Evolutionary conservation across 345 rosid genomes (phyloP).

Genomic region (Odontarrhena argentea): DNA sequence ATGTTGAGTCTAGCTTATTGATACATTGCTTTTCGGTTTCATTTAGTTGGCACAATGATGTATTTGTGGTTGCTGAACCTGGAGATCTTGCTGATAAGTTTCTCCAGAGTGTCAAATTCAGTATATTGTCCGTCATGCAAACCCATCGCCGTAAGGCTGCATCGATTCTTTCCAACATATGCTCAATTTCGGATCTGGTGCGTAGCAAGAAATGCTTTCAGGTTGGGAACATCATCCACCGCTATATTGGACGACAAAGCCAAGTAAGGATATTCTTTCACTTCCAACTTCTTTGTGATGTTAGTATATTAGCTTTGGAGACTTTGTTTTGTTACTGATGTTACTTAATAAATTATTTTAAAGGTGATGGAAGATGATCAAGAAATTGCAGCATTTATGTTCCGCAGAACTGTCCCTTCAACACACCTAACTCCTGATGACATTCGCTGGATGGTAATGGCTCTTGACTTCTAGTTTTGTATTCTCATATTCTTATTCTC

Average conservation of each 20-base stretch:
- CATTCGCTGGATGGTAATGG: constrained; percentile 92
- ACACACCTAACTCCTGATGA: constrained; percentile 86
- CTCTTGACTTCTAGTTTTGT: constrained; percentile 24
- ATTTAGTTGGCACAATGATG: constrained; percentile 86
- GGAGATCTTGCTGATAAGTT: constrained; percentile 92
- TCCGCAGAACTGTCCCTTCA: constrained; percentile 91
- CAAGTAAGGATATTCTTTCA: constrained; percentile 53
- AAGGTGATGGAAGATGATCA: constrained; percentile 97
- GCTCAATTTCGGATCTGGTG: constrained; percentile 74
- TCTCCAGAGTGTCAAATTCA: constrained; percentile 77
- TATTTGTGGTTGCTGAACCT: constrained; percentile 97
- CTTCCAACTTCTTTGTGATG: constrained; percentile 52
- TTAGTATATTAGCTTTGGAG: constrained; percentile 10
- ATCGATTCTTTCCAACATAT: constrained; percentile 62
- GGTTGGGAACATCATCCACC: constrained; percentile 84
- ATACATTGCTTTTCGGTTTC: constrained; percentile 15
- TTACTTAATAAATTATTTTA: constrained; percentile 9
- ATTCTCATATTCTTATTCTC: constrained; percentile 53
- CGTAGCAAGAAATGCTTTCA: constrained; percentile 72
- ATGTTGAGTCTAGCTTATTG: constrained; percentile 10
- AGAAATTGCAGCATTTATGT: constrained; percentile 93
- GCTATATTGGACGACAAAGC: constrained; percentile 91
- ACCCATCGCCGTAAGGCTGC: constrained; percentile 56
- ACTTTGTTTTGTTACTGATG: constrained; percentile 23
- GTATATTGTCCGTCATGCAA: constrained; percentile 64